Percentiles rank a stretch among this genome's conserved stretches.
These are phyloP conservation scores for Apodospora peruviana DNA, from an alignment of 495 filamentous ascomycete species.

Conservation along the genomic window DNA sequence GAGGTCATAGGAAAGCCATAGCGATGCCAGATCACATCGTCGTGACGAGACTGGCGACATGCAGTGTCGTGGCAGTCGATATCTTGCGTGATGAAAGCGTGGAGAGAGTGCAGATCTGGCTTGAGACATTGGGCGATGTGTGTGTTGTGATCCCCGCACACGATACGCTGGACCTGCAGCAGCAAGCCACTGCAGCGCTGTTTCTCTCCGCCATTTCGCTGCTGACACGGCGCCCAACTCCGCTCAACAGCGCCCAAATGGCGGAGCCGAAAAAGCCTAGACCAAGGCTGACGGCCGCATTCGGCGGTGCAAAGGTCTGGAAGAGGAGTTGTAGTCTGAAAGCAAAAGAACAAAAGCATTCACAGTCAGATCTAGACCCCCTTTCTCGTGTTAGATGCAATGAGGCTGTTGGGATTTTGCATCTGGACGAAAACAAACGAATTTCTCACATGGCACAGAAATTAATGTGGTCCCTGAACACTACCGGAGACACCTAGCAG, in stretches of 20 bases:
- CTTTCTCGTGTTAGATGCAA: not conserved
- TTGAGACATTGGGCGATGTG: not conserved
- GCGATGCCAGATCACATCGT: not conserved
- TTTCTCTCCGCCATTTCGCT: not conserved
- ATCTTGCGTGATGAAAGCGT: conserved; percentile 3
- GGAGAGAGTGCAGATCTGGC: not conserved
- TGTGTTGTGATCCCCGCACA: not conserved
- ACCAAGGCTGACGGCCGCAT: not conserved
- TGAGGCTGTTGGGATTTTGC: not conserved
- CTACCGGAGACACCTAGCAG: not conserved
- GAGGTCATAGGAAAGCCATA: conserved; percentile 1
- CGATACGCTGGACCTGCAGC: not conserved
- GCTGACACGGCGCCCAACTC: not conserved
- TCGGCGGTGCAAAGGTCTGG: not conserved
- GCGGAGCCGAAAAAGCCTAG: not conserved
- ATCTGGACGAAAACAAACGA: not conserved
- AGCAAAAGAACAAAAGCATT: not conserved
- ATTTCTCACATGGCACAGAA: not conserved
- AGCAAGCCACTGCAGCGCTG: not conserved
- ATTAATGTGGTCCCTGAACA: not conserved
- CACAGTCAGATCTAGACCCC: not conserved
- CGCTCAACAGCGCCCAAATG: not conserved
- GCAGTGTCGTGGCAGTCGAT: not conserved
- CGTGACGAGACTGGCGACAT: not conserved
- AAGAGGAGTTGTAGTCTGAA: not conserved